Conservation (phyloP, 1,284 basidiomycete species). For the Mycosarcoma mackinlayi region DNA sequence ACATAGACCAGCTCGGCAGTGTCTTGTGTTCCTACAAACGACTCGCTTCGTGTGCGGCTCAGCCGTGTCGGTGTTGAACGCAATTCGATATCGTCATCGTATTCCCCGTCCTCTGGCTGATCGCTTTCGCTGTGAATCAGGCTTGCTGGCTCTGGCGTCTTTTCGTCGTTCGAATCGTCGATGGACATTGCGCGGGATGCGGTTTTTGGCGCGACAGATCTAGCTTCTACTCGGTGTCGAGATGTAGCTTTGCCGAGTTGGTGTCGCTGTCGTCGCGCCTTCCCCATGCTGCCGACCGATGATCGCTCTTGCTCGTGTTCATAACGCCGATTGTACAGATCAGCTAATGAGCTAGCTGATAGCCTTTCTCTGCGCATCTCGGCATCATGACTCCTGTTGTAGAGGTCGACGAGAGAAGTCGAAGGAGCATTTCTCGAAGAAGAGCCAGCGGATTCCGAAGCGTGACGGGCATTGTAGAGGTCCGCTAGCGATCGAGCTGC, state of each 20-base stretch:
- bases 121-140: conserved; percentile 3
- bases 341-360: conserved; percentile 14
- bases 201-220: neutral
- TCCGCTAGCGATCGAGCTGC: conserved; percentile 21
- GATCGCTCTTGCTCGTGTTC: conserved; percentile 10
- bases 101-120: conserved; percentile 9
- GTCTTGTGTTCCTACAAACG: neutral
- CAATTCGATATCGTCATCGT: conserved; percentile 5
- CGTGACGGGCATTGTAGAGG: conserved; percentile 30
- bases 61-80: neutral
- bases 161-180: conserved; percentile 5
- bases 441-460: conserved; percentile 7
- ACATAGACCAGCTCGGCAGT: conserved; percentile 9
- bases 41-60: conserved; percentile 10
- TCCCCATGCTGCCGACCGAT: neutral
- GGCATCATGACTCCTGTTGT: conserved; percentile 7
- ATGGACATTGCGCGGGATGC: conserved; percentile 1
- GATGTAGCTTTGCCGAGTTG: neutral
- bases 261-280: neutral
- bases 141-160: neutral
- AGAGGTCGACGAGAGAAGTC: conserved; percentile 8
- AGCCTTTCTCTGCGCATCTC: neutral
- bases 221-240: neutral
- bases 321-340: conserved; percentile 25
- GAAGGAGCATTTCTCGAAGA: conserved; percentile 2